These are phyloP conservation scores for Arabis alpina DNA, from an alignment of 345 rosid species.

Conservation along the genomic window DNA sequence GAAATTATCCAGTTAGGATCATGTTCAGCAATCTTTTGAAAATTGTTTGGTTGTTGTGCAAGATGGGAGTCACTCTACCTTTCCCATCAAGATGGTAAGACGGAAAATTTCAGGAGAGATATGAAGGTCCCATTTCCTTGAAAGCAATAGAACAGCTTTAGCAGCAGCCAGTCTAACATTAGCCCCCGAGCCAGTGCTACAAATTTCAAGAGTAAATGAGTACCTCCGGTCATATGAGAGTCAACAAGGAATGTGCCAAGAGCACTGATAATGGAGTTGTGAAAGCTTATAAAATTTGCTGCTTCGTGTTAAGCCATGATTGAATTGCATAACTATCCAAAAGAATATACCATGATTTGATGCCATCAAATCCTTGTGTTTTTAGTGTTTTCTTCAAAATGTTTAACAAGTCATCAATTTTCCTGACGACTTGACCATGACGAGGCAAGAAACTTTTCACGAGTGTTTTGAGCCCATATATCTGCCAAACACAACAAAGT, in stretches of 20 bases:
- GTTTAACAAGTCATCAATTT: constrained; percentile 57
- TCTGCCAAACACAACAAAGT: constrained; percentile 51
- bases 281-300: constrained; percentile 19
- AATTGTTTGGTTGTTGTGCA: constrained; percentile 21
- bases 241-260: constrained; percentile 10
- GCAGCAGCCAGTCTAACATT: constrained; percentile 79
- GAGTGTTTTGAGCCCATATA: constrained; percentile 80
- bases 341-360: constrained; percentile 55
- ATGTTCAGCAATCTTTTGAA: constrained; percentile 9
- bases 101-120: constrained; percentile 72
- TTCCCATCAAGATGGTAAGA: constrained; percentile 62
- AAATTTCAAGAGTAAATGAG: constrained; percentile 36
- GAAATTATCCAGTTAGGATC: constrained; percentile 5
- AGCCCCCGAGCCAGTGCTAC: constrained; percentile 59
- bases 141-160: constrained; percentile 80
- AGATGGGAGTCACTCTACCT: constrained; percentile 54
- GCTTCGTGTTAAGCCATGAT: constrained; percentile 11
- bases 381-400: constrained; percentile 63
- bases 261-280: constrained; percentile 9
- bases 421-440: constrained; percentile 54
- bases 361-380: constrained; percentile 49
- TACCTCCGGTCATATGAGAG: constrained; percentile 22
- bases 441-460: constrained; percentile 83
- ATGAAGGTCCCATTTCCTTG: constrained; percentile 92
- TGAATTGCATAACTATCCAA: constrained; percentile 28